Conservation (phyloP, 495 filamentous ascomycete species). For the Clavariopsis aquatica region DNA sequence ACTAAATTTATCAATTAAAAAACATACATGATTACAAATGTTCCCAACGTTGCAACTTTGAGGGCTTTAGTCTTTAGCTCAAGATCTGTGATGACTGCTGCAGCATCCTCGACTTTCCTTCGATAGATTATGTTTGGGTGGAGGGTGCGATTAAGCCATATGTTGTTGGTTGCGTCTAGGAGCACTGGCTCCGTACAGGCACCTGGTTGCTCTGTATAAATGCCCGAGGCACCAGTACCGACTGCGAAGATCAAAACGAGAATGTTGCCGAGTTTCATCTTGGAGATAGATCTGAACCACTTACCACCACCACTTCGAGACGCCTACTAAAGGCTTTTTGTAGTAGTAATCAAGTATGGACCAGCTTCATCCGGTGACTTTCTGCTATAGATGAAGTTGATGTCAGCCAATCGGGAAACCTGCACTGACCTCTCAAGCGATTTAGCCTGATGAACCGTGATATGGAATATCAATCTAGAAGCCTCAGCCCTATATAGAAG, state of each 20-base stretch:
- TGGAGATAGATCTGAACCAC: no score
- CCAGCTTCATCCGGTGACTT: neutral
- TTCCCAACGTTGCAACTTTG: constrained; percentile 8
- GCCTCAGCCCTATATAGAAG: no score
- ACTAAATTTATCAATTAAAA: neutral
- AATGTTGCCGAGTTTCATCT: neutral
- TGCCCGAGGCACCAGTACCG: no score
- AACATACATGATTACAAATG: constrained; percentile 24
- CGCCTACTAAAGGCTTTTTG: no score
- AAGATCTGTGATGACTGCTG: neutral
- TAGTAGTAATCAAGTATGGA: no score
- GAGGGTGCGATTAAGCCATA: constrained; percentile 15
- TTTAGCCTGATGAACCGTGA: no score
- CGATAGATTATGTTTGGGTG: constrained; percentile 15
- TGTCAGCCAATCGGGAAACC: neutral
- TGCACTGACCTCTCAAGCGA: no score
- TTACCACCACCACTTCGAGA: no score
- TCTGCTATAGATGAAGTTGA: neutral
- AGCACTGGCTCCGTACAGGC: neutral
- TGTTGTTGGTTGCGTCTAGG: constrained; percentile 11
- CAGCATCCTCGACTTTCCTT: neutral
- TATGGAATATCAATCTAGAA: no score
- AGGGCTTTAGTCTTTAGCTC: constrained; percentile 5
- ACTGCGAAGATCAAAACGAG: no score
- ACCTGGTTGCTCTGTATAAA: no score